These are phyloP conservation scores for Trichosporon faecale DNA, from an alignment of 1,284 basidiomycete genomes.

Conservation along the genomic window DNA sequence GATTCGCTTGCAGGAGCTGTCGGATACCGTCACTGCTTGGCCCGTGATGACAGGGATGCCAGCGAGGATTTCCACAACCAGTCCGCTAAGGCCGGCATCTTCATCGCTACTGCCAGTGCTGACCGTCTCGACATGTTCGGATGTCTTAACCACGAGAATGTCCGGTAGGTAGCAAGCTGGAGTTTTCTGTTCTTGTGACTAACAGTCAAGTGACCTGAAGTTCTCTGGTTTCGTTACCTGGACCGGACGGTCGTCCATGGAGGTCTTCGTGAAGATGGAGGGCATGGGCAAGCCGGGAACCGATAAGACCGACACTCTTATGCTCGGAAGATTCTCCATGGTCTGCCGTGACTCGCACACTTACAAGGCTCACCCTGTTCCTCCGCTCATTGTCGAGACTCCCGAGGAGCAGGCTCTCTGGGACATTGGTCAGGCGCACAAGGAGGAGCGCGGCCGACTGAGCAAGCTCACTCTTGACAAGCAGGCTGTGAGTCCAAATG, in stretches of 20 bases:
- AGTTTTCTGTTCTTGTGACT: background rate
- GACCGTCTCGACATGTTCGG: slow-evolving; percentile 59
- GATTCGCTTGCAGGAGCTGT: slow-evolving; percentile 79
- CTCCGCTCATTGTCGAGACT: slow-evolving; percentile 61
- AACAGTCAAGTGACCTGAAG: slow-evolving; percentile 65
- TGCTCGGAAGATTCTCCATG: slow-evolving; percentile 69
- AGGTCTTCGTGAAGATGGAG: slow-evolving; percentile 78
- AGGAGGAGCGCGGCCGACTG: slow-evolving; percentile 58
- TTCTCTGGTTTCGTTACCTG: slow-evolving; percentile 76
- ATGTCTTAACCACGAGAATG: slow-evolving; percentile 31
- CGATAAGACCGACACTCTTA: slow-evolving; percentile 58
- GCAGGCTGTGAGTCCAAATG: slow-evolving; percentile 55
- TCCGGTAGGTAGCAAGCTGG: background rate
- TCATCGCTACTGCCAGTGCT: slow-evolving; percentile 76
- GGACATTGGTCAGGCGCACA: slow-evolving; percentile 64
- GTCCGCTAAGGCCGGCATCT: slow-evolving; percentile 65
- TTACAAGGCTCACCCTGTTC: slow-evolving; percentile 64
- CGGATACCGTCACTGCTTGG: slow-evolving; percentile 72
- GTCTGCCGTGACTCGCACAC: slow-evolving; percentile 71
- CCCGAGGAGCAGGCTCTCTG: slow-evolving; percentile 64
- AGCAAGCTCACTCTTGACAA: slow-evolving; percentile 63
- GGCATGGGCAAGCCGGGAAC: slow-evolving; percentile 54
- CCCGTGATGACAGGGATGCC: slow-evolving; percentile 20
- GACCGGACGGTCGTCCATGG: slow-evolving; percentile 72
- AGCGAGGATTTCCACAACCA: slow-evolving; percentile 55